Percentiles rank a stretch among this genome's conserved stretches.
Conservation (phyloP, 179 eudicot species). For the Drosera spatulata region DNA sequence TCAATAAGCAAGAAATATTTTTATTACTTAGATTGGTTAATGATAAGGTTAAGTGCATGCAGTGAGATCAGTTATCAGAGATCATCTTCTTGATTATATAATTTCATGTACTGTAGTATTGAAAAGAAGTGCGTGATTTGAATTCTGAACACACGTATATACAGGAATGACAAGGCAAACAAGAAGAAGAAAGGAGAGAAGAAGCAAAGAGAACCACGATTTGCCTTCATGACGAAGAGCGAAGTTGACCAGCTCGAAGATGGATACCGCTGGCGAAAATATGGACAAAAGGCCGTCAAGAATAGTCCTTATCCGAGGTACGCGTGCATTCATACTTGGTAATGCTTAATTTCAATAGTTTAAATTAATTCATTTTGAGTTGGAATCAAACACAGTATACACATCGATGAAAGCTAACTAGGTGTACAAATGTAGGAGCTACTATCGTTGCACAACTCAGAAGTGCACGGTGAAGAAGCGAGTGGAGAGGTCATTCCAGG, state of each 20-base stretch:
- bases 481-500: constrained; percentile 78
- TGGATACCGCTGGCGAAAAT: constrained; percentile 75
- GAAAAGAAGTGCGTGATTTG: no score
- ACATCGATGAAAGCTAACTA: background rate
- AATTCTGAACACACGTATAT: background rate
- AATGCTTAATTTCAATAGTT: no score
- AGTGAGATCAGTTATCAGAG: no score
- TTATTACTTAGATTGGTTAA: no score
- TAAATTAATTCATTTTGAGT: no score
- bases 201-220: constrained; percentile 52
- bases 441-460: constrained; percentile 83
- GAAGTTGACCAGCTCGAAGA: constrained; percentile 86
- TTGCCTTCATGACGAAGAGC: constrained; percentile 81
- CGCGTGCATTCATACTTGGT: background rate
- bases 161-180: constrained; percentile 19
- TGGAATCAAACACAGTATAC: no score
- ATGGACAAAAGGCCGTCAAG: constrained; percentile 68
- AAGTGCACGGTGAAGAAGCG: constrained; percentile 82
- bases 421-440: constrained; percentile 43
- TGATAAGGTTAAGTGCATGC: no score
- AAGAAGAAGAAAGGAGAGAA: constrained; percentile 51
- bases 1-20: no score
- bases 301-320: constrained; percentile 70
- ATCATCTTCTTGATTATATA: no score
- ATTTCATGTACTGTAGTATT: no score